phyloP scores from a whole-genome alignment of 2,329 filamentous ascomycete genomes.

The Chaetomiaceae sp. region DNA sequence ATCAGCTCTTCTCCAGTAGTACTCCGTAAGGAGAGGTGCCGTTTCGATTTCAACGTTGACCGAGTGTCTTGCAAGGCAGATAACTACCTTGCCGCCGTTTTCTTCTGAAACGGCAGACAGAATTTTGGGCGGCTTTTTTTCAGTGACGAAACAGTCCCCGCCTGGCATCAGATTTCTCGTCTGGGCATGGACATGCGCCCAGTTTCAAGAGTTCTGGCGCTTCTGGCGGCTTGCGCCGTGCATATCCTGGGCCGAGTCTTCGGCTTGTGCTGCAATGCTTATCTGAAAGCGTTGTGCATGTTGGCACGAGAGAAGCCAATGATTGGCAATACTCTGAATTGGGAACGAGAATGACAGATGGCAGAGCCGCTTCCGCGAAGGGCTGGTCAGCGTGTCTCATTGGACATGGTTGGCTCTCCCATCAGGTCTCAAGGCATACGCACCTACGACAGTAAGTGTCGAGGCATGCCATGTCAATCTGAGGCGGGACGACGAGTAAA shows the following conservation, averaged over 20 bases:
- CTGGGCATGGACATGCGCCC: not conserved
- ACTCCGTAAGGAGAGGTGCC: too few species aligned
- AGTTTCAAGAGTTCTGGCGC: slow-evolving; percentile 5
- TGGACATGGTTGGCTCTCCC: too few species aligned
- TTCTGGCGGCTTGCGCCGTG: slow-evolving; percentile 11
- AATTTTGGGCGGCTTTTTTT: not conserved
- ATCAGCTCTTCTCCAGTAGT: slow-evolving; percentile 1
- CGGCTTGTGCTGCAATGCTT: slow-evolving; percentile 6
- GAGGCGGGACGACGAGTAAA: too few species aligned
- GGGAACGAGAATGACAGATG: not conserved
- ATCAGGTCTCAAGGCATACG: not conserved
- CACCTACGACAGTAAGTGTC: too few species aligned
- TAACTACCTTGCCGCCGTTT: too few species aligned
- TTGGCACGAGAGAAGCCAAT: slow-evolving; percentile 4
- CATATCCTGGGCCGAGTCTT: not conserved
- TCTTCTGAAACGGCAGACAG: too few species aligned
- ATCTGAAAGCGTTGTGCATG: slow-evolving; percentile 7
- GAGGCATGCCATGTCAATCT: too few species aligned
- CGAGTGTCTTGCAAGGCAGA: too few species aligned
- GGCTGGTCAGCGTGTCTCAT: not conserved
- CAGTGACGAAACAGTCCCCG: not conserved
- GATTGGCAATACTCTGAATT: not conserved
- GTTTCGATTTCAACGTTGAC: not conserved
- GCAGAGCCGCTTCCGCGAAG: not conserved
- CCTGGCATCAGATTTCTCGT: not conserved